Percentiles rank a stretch among this genome's conserved stretches.
Conservation (phyloP, 2,329 filamentous ascomycete genomes). For the Hymenoscyphus linearis region DNA sequence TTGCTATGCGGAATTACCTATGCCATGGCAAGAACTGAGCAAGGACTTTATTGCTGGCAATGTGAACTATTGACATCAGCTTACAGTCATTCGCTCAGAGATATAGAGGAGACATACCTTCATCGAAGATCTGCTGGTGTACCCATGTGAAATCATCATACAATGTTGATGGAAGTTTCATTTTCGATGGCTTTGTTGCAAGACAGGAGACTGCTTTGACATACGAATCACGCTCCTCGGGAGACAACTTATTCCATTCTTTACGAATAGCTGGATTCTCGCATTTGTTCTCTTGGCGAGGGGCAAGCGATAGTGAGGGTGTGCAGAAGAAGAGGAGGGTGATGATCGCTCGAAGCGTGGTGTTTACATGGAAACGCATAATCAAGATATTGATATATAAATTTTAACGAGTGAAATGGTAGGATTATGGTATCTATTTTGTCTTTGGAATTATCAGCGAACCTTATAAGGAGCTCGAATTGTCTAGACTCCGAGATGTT, state of each 20-base stretch:
- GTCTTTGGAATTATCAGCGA: too few relatives aligned
- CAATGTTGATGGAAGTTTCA: slow-evolving; percentile 3
- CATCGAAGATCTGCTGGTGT: slow-evolving; percentile 3
- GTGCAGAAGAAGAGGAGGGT: not conserved
- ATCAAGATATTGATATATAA: not conserved
- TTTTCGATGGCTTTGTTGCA: slow-evolving; percentile 3
- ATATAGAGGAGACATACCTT: not conserved
- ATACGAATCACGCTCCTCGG: slow-evolving; percentile 10
- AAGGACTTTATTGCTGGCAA: not conserved
- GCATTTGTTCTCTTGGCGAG: slow-evolving; percentile 2
- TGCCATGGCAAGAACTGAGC: slow-evolving; percentile 35
- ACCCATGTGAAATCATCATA: slow-evolving; percentile 12
- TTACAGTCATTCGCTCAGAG: not conserved
- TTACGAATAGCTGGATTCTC: slow-evolving; percentile 7
- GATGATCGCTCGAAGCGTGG: not conserved
- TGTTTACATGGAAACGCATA: not conserved
- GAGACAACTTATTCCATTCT: slow-evolving; percentile 9
- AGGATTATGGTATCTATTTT: too few relatives aligned
- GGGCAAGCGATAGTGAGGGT: not conserved
- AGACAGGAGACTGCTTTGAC: slow-evolving; percentile 10
- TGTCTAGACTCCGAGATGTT: too few relatives aligned
- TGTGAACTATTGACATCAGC: slow-evolving; percentile 1
- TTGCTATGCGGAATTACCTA: slow-evolving; percentile 26
- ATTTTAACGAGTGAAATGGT: not conserved
- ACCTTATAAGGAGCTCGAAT: too few relatives aligned